Conservation (phyloP, 768 basidiomycete genomes). For the Nidula microcarpa region DNA sequence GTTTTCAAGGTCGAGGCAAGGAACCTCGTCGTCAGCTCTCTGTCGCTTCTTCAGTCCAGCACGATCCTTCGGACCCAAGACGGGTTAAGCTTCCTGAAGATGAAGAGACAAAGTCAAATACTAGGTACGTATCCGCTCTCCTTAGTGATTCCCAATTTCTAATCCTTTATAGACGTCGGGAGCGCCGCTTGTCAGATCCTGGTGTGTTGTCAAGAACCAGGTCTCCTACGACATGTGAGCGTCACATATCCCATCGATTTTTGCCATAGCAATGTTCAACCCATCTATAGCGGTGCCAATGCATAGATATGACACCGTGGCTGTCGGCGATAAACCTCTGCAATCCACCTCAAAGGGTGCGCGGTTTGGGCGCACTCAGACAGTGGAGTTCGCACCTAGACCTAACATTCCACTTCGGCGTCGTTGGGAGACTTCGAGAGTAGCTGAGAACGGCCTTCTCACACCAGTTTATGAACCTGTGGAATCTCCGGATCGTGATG, state of each 20-base stretch:
- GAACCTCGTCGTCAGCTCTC: neutral
- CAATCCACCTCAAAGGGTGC: slow-evolving; percentile 10
- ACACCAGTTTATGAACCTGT: slow-evolving; percentile 4
- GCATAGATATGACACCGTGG: slow-evolving; percentile 33
- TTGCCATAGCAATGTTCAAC: neutral
- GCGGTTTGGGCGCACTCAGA: slow-evolving; percentile 34
- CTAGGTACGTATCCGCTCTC: too few relatives aligned
- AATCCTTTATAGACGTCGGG: slow-evolving; percentile 5
- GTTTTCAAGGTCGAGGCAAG: neutral
- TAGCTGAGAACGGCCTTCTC: slow-evolving; percentile 1
- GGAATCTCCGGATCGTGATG: slow-evolving; percentile 9
- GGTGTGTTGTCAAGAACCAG: slow-evolving; percentile 26
- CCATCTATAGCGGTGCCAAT: slow-evolving; percentile 20
- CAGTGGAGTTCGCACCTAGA: slow-evolving; percentile 33
- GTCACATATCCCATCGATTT: neutral
- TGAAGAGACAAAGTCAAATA: too few relatives aligned
- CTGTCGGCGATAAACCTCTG: slow-evolving; percentile 4
- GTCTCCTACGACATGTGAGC: slow-evolving; percentile 28
- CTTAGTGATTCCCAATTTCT: too few relatives aligned
- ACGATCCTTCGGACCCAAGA: too few relatives aligned
- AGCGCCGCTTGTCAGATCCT: slow-evolving; percentile 36
- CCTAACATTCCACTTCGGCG: slow-evolving; percentile 4
- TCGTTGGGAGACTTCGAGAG: slow-evolving; percentile 17
- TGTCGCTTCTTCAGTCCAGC: neutral
- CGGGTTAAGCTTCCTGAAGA: too few relatives aligned